Conservation (phyloP, 805 yeast genomes). For the Scheffersomyces ergatensis region DNA sequence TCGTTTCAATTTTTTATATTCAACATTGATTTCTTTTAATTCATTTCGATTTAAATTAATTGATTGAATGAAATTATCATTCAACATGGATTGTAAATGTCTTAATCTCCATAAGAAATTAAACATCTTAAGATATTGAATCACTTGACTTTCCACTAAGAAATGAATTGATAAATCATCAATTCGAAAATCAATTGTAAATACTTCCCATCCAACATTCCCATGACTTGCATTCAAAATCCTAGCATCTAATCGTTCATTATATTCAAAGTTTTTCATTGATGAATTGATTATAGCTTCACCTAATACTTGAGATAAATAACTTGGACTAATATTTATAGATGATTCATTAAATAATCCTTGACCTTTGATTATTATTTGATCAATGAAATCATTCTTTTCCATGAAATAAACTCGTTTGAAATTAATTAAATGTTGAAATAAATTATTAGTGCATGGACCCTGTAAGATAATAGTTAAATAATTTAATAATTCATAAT, state of each 20-base stretch:
- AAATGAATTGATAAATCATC: constrained; percentile 53
- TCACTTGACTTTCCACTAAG: constrained; percentile 31
- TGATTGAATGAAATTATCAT: constrained; percentile 25
- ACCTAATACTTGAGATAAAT: constrained; percentile 60
- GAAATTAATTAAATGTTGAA: constrained; percentile 56
- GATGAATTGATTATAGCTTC: constrained; percentile 62
- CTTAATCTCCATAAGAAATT: constrained; percentile 81
- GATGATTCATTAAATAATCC: constrained; percentile 60
- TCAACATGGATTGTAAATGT: constrained; percentile 55
- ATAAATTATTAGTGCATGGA: constrained; percentile 44
- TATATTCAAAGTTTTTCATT: constrained; percentile 28
- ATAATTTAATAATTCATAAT: constrained; percentile 51
- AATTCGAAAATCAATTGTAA: constrained; percentile 75
- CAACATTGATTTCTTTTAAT: constrained; percentile 11
- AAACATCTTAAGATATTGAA: constrained; percentile 69
- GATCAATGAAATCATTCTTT: constrained; percentile 78
- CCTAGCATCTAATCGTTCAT: constrained; percentile 73
- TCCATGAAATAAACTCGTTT: constrained; percentile 69
- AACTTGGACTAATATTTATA: constrained; percentile 58
- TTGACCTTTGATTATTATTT: constrained; percentile 55
- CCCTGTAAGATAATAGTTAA: constrained; percentile 49
- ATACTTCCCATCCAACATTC: constrained; percentile 86
- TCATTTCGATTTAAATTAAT: constrained; percentile 25
- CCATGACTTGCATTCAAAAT: constrained; percentile 67
- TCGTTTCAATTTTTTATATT: constrained; percentile 10